Evolutionary conservation across 345 rosid genomes (phyloP), one percentile per base, ranked within the genome.

Genomic region (Citrus australasica): DNA sequence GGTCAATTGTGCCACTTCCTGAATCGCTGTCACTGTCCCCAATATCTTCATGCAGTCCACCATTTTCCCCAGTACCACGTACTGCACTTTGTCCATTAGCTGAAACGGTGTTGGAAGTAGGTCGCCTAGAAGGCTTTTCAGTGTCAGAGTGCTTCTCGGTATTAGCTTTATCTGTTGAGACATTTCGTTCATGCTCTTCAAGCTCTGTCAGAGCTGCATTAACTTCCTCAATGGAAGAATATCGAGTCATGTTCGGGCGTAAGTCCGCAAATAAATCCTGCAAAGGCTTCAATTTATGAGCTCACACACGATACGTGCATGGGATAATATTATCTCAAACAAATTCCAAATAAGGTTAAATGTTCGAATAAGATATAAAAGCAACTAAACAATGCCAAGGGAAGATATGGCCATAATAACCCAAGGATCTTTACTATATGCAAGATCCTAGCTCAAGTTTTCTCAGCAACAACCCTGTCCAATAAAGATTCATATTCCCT

Each of bases 181-280:
- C 86, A 75, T 80, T 81, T 48, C 82, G 89, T 38, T 96, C 97
- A 71, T 86, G 97, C 84, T 91, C 98, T 83, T 94, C 98, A 7
- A 87, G 93, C 82, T 93, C 94, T 70, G 87, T 22, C 25, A 91
- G 84, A 55, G 99, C 98, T 27, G 94, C 86, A 85, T 88, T 90
- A 70, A 89, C 95, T 82, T 97, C 98, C 81, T 97, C 98, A 60
- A 88, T 79, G 77, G 95, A 91, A 58, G 88, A 78, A 64, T 88
- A 90, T 63, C 97, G 93, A 61, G 79, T 94, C 92, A 94, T 92
- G 81, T 89, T 91, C 81, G 98, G 93, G 77, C 98, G 94, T 73
- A 97, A 83, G 27, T 90, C 98, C 0, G 93, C 98, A 86, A 97
- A 94, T 66, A 97, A 84, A 88, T 97, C 99, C 99, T 96, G 93